These are phyloP conservation scores for Neurospora sp. DNA, from an alignment of 495 filamentous ascomycete species.

Conservation along the genomic window DNA sequence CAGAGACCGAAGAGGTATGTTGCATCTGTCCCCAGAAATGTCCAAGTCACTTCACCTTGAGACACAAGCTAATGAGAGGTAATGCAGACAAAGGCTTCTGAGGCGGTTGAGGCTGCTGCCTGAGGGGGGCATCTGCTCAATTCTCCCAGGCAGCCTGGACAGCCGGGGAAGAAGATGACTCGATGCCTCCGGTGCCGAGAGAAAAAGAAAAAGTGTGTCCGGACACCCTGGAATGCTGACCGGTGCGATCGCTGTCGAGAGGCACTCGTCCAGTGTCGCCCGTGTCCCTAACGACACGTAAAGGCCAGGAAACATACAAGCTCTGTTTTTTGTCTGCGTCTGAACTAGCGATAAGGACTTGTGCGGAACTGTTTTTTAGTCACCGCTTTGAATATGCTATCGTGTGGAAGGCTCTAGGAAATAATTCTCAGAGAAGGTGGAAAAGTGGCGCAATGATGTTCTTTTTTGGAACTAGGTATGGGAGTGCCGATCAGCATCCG, in stretches of 20 bases:
- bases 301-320: not conserved
- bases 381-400: not conserved
- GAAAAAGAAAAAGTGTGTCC: not conserved
- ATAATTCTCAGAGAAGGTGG: not conserved
- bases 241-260: not conserved
- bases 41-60: not conserved
- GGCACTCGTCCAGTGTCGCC: not conserved
- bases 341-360: not conserved
- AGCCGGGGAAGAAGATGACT: not conserved
- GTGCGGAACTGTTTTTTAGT: not conserved
- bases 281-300: not conserved
- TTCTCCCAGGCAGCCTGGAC: not conserved
- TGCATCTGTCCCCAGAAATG: not conserved
- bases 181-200: not conserved
- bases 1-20: conserved; percentile 25
- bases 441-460: not conserved
- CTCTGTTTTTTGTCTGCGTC: not conserved
- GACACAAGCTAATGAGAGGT: not conserved
- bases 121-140: not conserved
- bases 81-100: conserved; percentile 11
- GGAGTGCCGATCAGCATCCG: not conserved
- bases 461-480: not conserved
- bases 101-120: conserved; percentile 18
- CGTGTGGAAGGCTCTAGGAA: not conserved
- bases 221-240: not conserved